Conservation (phyloP, 805 yeast species). For the Metschnikowia corniflorae region DNA sequence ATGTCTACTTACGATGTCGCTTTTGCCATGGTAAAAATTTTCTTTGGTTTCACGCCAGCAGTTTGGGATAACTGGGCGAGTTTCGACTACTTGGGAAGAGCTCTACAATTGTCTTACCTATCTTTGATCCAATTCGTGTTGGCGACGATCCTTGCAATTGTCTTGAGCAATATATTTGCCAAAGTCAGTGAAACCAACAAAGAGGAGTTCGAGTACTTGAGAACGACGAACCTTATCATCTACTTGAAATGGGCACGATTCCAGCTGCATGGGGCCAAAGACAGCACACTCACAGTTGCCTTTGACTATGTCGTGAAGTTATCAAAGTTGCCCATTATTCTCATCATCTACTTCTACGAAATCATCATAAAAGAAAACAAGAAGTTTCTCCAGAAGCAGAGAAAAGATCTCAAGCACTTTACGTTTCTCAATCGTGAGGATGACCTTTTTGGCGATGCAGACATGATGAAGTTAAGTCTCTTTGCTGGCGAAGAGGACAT, state of each 20-base stretch:
- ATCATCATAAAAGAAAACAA: conserved; percentile 20
- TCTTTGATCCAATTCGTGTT: conserved; percentile 54
- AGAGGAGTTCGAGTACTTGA: conserved; percentile 40
- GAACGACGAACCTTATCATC: conserved; percentile 35
- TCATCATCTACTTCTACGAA: conserved; percentile 34
- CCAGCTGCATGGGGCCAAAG: conserved; percentile 12
- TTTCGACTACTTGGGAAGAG: conserved; percentile 45
- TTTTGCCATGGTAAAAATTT: conserved; percentile 48
- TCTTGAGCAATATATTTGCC: conserved; percentile 41
- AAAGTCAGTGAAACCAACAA: conserved; percentile 29
- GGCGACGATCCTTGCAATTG: conserved; percentile 53
- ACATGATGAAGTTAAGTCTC: conserved; percentile 22
- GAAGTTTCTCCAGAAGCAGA: conserved; percentile 17
- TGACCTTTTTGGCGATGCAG: conserved; percentile 30
- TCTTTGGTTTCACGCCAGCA: conserved; percentile 59
- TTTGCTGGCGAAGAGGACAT: conserved; percentile 21
- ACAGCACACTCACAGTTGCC: conserved; percentile 8
- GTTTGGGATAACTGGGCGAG: conserved; percentile 55
- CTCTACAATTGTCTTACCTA: conserved; percentile 47
- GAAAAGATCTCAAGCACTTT: conserved; percentile 27
- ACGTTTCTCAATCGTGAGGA: conserved; percentile 33
- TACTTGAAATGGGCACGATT: conserved; percentile 33
- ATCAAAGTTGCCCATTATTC: conserved; percentile 34
- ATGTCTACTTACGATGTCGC: conserved; percentile 43
- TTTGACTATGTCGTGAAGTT: conserved; percentile 23